A percentile compares a stretch with the other conserved stretches of the same genome.
Conservation (phyloP, 306 rosid genomes). For the Ochetophila trinervis region DNA sequence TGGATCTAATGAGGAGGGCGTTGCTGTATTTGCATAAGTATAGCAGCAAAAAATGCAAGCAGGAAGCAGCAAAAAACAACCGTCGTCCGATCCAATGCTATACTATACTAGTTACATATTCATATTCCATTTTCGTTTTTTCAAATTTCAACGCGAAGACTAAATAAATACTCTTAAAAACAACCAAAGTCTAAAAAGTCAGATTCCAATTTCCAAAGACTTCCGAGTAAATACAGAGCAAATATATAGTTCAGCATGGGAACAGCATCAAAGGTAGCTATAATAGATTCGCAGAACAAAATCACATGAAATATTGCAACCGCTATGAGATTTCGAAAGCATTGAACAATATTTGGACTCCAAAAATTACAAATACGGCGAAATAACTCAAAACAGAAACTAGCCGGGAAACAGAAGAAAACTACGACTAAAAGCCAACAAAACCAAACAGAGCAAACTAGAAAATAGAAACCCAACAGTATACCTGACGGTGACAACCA, state of each 20-base stretch:
- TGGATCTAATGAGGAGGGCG: no score
- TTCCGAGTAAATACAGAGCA: not conserved
- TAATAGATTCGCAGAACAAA: not conserved
- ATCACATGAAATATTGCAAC: no score
- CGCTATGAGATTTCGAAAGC: no score
- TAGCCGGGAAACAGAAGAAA: constrained; percentile 2
- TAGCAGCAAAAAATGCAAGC: no score
- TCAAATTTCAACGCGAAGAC: not conserved
- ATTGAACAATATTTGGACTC: no score
- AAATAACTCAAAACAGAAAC: not conserved
- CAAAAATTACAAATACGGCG: no score
- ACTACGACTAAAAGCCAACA: not conserved
- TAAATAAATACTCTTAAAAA: no score
- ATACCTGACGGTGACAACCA: constrained; percentile 73
- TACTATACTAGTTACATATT: no score
- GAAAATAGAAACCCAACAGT: not conserved
- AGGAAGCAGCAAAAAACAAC: not conserved
- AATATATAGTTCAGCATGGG: not conserved
- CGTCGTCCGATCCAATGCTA: not conserved
- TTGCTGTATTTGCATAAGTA: no score
- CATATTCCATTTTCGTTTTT: not conserved
- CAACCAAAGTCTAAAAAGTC: not conserved
- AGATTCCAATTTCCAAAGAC: not conserved
- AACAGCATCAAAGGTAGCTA: not conserved
- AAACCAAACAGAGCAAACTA: not conserved